Evolutionary conservation across 345 rosid species (phyloP).

Genomic region (Microcos paniculata): DNA sequence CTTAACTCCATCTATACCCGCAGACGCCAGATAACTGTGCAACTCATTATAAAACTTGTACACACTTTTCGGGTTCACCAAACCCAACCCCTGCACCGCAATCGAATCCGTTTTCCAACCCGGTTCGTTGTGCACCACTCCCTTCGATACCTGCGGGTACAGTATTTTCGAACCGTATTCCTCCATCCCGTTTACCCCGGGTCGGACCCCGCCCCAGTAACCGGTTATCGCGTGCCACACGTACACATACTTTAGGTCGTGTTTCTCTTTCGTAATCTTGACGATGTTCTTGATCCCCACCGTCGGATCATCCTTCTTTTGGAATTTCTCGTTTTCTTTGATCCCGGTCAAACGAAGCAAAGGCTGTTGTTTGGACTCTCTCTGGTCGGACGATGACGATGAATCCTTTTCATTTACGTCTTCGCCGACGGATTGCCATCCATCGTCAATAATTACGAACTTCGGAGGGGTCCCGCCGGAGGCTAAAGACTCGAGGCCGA

Average conservation of each 20-base stretch:
- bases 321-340: constrained; percentile 74
- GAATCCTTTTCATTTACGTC: constrained; percentile 28
- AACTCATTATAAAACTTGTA: constrained; percentile 70
- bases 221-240: constrained; percentile 98
- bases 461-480: constrained; percentile 81
- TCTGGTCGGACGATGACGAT: neutral
- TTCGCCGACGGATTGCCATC: constrained; percentile 84
- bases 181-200: constrained; percentile 65
- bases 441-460: constrained; percentile 92
- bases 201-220: constrained; percentile 96
- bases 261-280: constrained; percentile 53
- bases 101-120: constrained; percentile 68
- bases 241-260: constrained; percentile 77
- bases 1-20: constrained; percentile 92
- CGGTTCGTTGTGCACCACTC: constrained; percentile 82
- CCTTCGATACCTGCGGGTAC: constrained; percentile 64
- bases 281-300: constrained; percentile 76
- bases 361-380: constrained; percentile 39
- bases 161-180: constrained; percentile 66
- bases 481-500: constrained; percentile 62
- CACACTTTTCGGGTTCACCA: constrained; percentile 72
- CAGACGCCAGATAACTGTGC: constrained; percentile 75
- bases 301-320: constrained; percentile 57
- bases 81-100: constrained; percentile 79
- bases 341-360: constrained; percentile 68